phyloP scores from a whole-genome alignment of 331 rosid genomes.

The Cydonia oblonga region DNA sequence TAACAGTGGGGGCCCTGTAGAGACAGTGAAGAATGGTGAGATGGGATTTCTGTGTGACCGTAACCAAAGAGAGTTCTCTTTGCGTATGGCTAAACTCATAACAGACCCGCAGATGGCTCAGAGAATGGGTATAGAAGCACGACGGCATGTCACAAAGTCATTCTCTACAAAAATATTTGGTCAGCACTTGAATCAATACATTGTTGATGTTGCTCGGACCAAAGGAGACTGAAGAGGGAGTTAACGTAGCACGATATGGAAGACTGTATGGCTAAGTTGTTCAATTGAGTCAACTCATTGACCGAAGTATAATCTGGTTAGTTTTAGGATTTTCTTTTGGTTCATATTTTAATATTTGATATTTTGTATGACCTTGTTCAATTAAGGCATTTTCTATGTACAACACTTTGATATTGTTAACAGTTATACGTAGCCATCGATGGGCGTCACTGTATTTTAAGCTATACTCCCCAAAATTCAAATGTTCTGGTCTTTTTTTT shows the following conservation, averaged over 20 bases:
- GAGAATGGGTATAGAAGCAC: slow-evolving; percentile 70
- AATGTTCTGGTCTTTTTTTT: too few relatives aligned
- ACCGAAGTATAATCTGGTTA: too few relatives aligned
- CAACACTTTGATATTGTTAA: too few relatives aligned
- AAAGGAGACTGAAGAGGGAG: slow-evolving; percentile 37
- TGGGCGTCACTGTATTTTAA: too few relatives aligned
- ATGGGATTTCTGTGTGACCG: slow-evolving; percentile 80
- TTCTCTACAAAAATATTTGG: slow-evolving; percentile 70
- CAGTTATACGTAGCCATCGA: too few relatives aligned
- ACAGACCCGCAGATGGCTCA: slow-evolving; percentile 45
- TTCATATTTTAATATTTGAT: too few relatives aligned
- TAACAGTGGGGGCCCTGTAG: slow-evolving; percentile 91
- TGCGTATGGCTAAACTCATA: slow-evolving; percentile 57
- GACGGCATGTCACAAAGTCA: slow-evolving; percentile 54
- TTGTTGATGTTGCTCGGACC: slow-evolving; percentile 39
- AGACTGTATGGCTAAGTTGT: not conserved
- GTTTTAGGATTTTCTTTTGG: too few relatives aligned
- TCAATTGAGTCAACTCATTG: too few relatives aligned
- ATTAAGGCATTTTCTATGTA: too few relatives aligned
- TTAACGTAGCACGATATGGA: not conserved
- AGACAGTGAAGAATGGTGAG: slow-evolving; percentile 52
- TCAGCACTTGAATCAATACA: slow-evolving; percentile 45
- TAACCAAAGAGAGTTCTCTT: slow-evolving; percentile 48
- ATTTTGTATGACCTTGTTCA: too few relatives aligned
- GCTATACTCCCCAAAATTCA: too few relatives aligned